These are phyloP conservation scores for Vitis vinifera DNA, from an alignment of 164 flowering plant species.

Conservation along the genomic window DNA sequence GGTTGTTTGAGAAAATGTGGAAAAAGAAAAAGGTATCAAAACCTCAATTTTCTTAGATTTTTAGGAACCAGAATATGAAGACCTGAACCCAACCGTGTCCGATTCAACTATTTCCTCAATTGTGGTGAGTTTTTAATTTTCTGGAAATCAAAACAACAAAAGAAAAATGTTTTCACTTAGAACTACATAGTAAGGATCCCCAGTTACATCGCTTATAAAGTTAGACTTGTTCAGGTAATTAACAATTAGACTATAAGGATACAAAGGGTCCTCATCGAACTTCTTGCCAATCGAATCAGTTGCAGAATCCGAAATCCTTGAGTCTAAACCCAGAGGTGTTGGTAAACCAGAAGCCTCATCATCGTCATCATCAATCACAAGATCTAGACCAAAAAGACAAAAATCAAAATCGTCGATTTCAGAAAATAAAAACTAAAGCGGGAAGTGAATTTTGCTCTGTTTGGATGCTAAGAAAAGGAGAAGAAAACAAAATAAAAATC, in stretches of 20 bases:
- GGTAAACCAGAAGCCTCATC: constrained; percentile 20
- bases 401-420: not conserved
- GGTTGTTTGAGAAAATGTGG: too few species aligned
- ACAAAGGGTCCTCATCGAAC: constrained; percentile 61
- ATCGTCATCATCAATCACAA: constrained; percentile 36
- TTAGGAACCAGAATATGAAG: too few species aligned
- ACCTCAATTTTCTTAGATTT: too few species aligned
- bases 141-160: too few species aligned
- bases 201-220: too few species aligned
- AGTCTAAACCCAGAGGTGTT: constrained; percentile 17
- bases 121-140: too few species aligned
- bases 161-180: too few species aligned
- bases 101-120: too few species aligned
- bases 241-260: constrained; percentile 35
- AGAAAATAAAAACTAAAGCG: not conserved
- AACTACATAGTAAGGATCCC: too few species aligned
- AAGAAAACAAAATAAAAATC: not conserved
- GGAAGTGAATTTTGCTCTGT: not conserved
- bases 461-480: not conserved
- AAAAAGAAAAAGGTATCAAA: too few species aligned
- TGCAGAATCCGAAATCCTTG: constrained; percentile 15
- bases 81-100: too few species aligned
- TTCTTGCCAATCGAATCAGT: constrained; percentile 27
- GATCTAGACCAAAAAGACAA: constrained; percentile 10
- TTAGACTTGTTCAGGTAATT: not conserved